Percentiles rank a stretch among this genome's conserved stretches.
These are phyloP conservation scores for Gracilaria vermiculophylla DNA, from an alignment of 23 red algal species.

Conservation along the genomic window DNA sequence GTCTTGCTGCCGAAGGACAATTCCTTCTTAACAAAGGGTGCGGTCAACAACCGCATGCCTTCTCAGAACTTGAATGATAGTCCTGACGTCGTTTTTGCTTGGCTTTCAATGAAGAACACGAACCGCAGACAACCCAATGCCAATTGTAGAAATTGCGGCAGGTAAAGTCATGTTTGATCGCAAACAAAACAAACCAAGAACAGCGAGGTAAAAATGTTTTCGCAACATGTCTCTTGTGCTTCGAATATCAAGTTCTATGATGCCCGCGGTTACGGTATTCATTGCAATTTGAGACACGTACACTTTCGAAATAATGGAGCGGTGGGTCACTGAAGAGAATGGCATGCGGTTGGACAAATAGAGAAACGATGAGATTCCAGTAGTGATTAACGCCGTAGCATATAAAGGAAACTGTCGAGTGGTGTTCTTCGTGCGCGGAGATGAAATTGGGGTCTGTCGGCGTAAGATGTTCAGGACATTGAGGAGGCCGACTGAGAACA, in stretches of 20 bases:
- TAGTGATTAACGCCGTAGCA: neutral
- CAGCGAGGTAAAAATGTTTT: constrained; percentile 3
- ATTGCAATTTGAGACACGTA: constrained; percentile 9
- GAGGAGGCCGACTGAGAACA: neutral
- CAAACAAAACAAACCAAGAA: neutral
- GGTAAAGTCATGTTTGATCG: neutral
- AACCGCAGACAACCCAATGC: neutral
- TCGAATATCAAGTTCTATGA: neutral
- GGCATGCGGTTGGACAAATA: neutral
- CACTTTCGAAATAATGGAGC: constrained; percentile 7
- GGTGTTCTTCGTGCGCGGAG: neutral
- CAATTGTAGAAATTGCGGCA: neutral
- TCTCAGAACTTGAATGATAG: no score
- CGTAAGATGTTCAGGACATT: neutral
- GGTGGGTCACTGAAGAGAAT: neutral
- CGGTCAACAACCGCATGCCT: no score
- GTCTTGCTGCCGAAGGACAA: no score
- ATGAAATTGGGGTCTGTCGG: neutral
- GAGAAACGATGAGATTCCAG: neutral
- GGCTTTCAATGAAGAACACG: neutral
- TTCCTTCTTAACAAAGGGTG: no score
- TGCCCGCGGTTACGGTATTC: constrained; percentile 2
- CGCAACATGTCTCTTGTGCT: neutral
- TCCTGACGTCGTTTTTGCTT: no score
- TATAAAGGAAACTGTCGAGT: neutral